Evolutionary conservation across 1,139 yeast species (phyloP).

Genomic region (Scheffersomyces parashehatae): DNA sequence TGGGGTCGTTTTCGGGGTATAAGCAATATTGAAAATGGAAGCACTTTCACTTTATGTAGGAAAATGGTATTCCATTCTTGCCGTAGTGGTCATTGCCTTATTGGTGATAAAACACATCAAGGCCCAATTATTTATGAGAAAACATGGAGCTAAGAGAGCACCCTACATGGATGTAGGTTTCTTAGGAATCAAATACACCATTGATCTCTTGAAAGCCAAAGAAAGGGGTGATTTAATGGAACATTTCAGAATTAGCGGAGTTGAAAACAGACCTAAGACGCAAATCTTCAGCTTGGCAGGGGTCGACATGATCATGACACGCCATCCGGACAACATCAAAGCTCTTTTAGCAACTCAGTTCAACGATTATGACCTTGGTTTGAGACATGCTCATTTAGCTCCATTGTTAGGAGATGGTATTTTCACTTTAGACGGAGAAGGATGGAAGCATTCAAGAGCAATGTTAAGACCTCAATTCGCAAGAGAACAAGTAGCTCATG

Average conservation of each 20-base stretch:
- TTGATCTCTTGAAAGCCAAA: slow-evolving; percentile 7
- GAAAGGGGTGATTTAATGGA: slow-evolving; percentile 13
- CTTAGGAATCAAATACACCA: slow-evolving; percentile 12
- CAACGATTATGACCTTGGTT: slow-evolving; percentile 53
- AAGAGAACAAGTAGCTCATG: slow-evolving; percentile 55
- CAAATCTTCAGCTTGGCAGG: slow-evolving; percentile 17
- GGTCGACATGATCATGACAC: slow-evolving; percentile 13
- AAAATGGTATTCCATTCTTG: slow-evolving; percentile 16
- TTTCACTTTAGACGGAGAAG: slow-evolving; percentile 55
- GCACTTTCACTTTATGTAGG: slow-evolving; percentile 7
- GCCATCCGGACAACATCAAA: slow-evolving; percentile 31
- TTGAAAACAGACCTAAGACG: slow-evolving; percentile 5
- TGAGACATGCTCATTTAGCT: slow-evolving; percentile 41
- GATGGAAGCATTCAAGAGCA: slow-evolving; percentile 60
- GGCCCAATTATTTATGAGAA: slow-evolving; percentile 1
- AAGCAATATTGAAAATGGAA: too few species aligned
- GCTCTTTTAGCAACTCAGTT: slow-evolving; percentile 48
- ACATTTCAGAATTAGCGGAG: slow-evolving; percentile 4
- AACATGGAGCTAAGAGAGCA: slow-evolving; percentile 10
- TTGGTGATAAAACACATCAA: slow-evolving; percentile 7
- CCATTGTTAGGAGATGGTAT: slow-evolving; percentile 59
- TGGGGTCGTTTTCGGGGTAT: too few species aligned
- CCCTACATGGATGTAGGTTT: slow-evolving; percentile 8
- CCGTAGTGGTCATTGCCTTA: slow-evolving; percentile 5
- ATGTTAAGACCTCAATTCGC: slow-evolving; percentile 62